These are phyloP conservation scores for Phaseolus lunatus DNA, from an alignment of 306 rosid genomes.

Conservation along the genomic window DNA sequence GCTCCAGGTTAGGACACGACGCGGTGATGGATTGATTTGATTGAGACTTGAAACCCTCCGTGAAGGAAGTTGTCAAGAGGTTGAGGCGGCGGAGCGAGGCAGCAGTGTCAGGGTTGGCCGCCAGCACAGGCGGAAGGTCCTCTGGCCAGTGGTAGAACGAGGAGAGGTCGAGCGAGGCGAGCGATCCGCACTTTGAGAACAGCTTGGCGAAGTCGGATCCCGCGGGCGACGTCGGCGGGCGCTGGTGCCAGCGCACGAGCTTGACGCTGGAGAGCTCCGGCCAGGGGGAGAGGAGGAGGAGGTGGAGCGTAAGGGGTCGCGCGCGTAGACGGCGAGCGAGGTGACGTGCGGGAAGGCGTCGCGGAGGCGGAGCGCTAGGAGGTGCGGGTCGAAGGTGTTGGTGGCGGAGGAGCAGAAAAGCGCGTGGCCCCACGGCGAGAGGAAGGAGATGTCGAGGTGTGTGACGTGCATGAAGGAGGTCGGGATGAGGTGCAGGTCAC, in stretches of 20 bases:
- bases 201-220: slow-evolving; percentile 74
- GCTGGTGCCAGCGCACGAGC: slow-evolving; percentile 92
- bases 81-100: slow-evolving; percentile 67
- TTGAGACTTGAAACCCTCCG: slow-evolving; percentile 73
- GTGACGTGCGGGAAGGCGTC: slow-evolving; percentile 76
- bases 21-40: slow-evolving; percentile 68
- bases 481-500: slow-evolving; percentile 72
- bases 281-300: slow-evolving; percentile 61
- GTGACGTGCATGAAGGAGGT: slow-evolving; percentile 65
- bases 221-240: slow-evolving; percentile 49
- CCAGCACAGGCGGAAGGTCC: slow-evolving; percentile 78
- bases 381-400: slow-evolving; percentile 52
- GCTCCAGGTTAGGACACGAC: slow-evolving; percentile 75
- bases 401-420: slow-evolving; percentile 59
- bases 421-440: slow-evolving; percentile 90
- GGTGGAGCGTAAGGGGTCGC: slow-evolving; percentile 68
- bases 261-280: slow-evolving; percentile 72
- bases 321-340: slow-evolving; percentile 73
- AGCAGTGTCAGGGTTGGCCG: slow-evolving; percentile 56
- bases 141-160: slow-evolving; percentile 91
- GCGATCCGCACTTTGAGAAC: slow-evolving; percentile 61
- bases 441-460: slow-evolving; percentile 74
- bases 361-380: slow-evolving; percentile 71
- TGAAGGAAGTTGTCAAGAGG: slow-evolving; percentile 68
- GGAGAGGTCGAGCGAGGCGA: slow-evolving; percentile 75